phyloP scores from a whole-genome alignment of 2,329 filamentous ascomycete genomes.

The Fusarium concolor region DNA sequence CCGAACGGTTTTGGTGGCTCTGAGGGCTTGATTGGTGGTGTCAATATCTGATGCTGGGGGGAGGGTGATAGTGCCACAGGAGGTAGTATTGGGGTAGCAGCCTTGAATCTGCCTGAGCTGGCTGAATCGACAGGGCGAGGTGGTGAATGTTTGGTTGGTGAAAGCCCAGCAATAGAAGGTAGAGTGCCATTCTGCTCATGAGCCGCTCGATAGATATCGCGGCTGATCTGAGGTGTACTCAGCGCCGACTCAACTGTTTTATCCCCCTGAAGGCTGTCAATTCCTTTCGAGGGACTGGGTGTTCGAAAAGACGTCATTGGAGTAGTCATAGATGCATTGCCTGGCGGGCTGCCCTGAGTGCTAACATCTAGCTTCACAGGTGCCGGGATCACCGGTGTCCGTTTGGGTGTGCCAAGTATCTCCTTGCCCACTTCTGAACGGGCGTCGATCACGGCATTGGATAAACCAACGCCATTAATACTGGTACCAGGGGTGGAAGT shows the following conservation, averaged over 20 bases:
- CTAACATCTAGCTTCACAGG: conserved; percentile 41
- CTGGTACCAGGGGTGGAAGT: conserved; percentile 21
- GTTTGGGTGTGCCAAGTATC: conserved; percentile 18
- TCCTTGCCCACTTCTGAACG: conserved; percentile 15
- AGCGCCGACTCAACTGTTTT: conserved; percentile 43
- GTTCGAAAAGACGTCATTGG: conserved; percentile 39
- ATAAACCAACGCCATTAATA: conserved; percentile 26
- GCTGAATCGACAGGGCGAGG: conserved; percentile 50
- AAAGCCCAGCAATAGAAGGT: conserved; percentile 60
- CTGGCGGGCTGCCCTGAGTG: conserved; percentile 23
- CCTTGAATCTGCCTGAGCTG: conserved; percentile 46
- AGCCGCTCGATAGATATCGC: conserved; percentile 45
- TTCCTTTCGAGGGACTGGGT: conserved; percentile 42
- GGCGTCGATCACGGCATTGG: conserved; percentile 5
- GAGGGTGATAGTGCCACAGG: conserved; percentile 69
- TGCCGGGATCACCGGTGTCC: conserved; percentile 38
- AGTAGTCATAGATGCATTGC: conserved; percentile 20
- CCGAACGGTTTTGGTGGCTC: conserved; percentile 37
- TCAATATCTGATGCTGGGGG: conserved; percentile 66
- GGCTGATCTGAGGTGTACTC: conserved; percentile 46
- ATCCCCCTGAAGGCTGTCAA: conserved; percentile 41
- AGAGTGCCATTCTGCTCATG: conserved; percentile 51
- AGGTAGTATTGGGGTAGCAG: conserved; percentile 63
- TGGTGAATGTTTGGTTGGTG: conserved; percentile 65
- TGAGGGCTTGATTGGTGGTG: conserved; percentile 67